phyloP scores from a whole-genome alignment of 140 eudicot genomes.

The Stevia rebaudiana region DNA sequence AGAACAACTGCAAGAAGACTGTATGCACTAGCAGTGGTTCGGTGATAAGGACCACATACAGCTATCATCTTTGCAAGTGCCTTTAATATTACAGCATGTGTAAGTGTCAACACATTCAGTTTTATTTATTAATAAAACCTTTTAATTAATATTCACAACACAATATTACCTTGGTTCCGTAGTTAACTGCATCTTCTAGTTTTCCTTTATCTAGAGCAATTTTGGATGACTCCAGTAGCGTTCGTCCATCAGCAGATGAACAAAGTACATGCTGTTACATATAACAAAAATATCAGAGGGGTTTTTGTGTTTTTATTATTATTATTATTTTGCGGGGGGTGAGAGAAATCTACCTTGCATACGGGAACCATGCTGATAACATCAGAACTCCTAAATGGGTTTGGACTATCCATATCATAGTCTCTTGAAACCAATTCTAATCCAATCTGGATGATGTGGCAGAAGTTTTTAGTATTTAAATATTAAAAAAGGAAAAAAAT shows the following conservation, averaged over 20 bases:
- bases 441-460: constrained; percentile 55
- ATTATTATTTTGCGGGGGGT: too few species aligned
- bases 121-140: neutral
- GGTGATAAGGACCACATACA: constrained; percentile 96
- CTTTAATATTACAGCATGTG: constrained; percentile 35
- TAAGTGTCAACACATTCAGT: constrained; percentile 10
- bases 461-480: constrained; percentile 16
- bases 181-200: constrained; percentile 90
- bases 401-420: constrained; percentile 72
- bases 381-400: constrained; percentile 70
- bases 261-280: constrained; percentile 73
- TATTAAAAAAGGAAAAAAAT: neutral
- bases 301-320: too few species aligned
- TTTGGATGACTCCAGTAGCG: constrained; percentile 83
- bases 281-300: constrained; percentile 14
- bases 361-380: constrained; percentile 89
- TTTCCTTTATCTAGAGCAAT: constrained; percentile 95
- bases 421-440: constrained; percentile 90
- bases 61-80: constrained; percentile 97
- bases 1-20: constrained; percentile 97
- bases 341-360: constrained; percentile 61
- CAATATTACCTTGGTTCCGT: constrained; percentile 74
- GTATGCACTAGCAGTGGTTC: constrained; percentile 92
- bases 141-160: neutral
- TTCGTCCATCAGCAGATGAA: constrained; percentile 97